Conservation (phyloP, 1,284 basidiomycete species). For the Melanopsichium pennsylvanicum region DNA sequence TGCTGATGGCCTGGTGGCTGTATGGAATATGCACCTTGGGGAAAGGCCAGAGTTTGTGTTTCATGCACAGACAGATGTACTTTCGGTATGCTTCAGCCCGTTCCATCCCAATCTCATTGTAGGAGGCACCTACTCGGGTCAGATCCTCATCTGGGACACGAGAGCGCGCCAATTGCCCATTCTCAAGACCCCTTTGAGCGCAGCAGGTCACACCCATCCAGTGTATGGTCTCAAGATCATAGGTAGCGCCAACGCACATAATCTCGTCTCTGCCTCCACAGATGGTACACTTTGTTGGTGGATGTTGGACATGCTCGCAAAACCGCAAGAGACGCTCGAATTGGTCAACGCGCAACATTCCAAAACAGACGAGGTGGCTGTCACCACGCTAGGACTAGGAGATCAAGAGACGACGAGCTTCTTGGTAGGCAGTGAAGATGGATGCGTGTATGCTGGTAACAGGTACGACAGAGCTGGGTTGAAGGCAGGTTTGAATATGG, state of each 20-base stretch:
- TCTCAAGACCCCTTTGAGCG: slow-evolving; percentile 90
- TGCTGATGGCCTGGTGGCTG: slow-evolving; percentile 92
- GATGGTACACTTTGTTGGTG: slow-evolving; percentile 97
- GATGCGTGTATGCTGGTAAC: slow-evolving; percentile 92
- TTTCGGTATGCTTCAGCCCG: slow-evolving; percentile 93
- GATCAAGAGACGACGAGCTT: slow-evolving; percentile 94
- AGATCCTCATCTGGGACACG: slow-evolving; percentile 99
- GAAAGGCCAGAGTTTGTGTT: slow-evolving; percentile 97
- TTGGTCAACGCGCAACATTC: slow-evolving; percentile 48
- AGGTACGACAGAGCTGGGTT: slow-evolving; percentile 94
- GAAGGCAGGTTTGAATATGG: slow-evolving; percentile 86
- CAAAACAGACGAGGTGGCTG: slow-evolving; percentile 82
- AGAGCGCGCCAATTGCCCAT: slow-evolving; percentile 87
- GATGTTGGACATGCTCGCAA: slow-evolving; percentile 97
- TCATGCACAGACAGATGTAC: slow-evolving; percentile 95
- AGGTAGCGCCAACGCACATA: slow-evolving; percentile 97
- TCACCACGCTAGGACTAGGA: slow-evolving; percentile 90
- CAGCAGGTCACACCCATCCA: slow-evolving; percentile 92
- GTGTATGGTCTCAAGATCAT: slow-evolving; percentile 97
- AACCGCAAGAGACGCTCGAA: slow-evolving; percentile 71
- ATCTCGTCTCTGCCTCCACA: slow-evolving; percentile 91
- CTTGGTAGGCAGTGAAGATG: slow-evolving; percentile 97
- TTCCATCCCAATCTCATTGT: slow-evolving; percentile 97
- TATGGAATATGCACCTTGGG: slow-evolving; percentile 95
- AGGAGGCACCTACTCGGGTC: slow-evolving; percentile 96